Evolutionary conservation across 805 yeast species (phyloP).

Genomic region (Komagataella phaffii): DNA sequence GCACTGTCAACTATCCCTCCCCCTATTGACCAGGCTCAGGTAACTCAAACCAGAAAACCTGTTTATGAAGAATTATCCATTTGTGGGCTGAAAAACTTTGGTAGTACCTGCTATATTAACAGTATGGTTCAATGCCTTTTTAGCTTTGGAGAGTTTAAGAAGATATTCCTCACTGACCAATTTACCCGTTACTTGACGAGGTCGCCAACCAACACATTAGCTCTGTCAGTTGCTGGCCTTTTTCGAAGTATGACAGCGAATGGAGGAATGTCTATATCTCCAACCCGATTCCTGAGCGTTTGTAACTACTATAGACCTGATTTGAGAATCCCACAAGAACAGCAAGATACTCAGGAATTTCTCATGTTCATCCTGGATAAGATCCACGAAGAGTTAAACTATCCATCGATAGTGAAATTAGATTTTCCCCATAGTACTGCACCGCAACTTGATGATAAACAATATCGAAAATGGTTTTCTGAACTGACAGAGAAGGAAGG

Average conservation of each 20-base stretch:
- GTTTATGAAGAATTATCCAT: slow-evolving; percentile 29
- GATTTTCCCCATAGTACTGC: slow-evolving; percentile 9
- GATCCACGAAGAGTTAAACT: slow-evolving; percentile 50
- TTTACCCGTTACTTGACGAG: slow-evolving; percentile 25
- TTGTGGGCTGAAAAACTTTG: slow-evolving; percentile 54
- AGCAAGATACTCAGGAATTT: slow-evolving; percentile 75
- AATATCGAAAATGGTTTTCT: slow-evolving; percentile 51
- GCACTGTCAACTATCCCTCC: not conserved
- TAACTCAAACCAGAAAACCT: not conserved
- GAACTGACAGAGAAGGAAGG: slow-evolving; percentile 40
- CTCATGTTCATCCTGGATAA: slow-evolving; percentile 52
- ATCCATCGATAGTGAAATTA: slow-evolving; percentile 6
- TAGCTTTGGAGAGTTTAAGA: slow-evolving; percentile 35
- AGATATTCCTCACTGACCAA: slow-evolving; percentile 30
- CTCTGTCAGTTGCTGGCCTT: slow-evolving; percentile 39
- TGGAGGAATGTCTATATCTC: slow-evolving; percentile 52
- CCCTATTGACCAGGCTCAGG: not conserved
- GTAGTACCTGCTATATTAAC: slow-evolving; percentile 68
- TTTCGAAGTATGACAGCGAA: slow-evolving; percentile 43
- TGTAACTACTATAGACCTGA: slow-evolving; percentile 51
- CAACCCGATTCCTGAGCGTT: slow-evolving; percentile 34
- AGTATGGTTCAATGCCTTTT: slow-evolving; percentile 61
- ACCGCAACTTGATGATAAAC: slow-evolving; percentile 17
- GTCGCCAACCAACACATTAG: slow-evolving; percentile 11
- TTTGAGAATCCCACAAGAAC: slow-evolving; percentile 56